Conservation (phyloP, 2,329 filamentous ascomycete genomes). For the Fusarium acutatum region DNA sequence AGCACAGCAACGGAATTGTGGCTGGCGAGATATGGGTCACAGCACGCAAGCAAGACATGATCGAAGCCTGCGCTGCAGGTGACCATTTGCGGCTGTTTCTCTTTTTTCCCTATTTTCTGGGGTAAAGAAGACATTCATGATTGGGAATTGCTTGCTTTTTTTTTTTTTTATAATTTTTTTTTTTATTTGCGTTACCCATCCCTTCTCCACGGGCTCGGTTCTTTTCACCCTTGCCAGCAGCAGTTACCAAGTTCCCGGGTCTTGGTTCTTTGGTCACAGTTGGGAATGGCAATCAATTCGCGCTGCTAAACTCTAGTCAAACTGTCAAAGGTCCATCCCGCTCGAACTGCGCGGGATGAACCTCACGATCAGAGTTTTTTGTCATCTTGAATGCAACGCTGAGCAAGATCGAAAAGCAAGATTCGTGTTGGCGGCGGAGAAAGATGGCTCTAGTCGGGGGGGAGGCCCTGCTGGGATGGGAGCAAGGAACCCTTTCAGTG, state of each 20-base stretch:
- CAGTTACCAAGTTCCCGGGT: constrained; percentile 28
- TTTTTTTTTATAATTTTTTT: constrained; percentile 35
- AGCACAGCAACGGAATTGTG: constrained; percentile 35
- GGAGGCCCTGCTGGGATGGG: neutral
- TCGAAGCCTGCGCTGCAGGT: constrained; percentile 14
- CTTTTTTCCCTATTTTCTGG: constrained; percentile 29
- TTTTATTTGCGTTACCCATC: constrained; percentile 10
- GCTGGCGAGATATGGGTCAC: constrained; percentile 31
- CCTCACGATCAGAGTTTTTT: neutral
- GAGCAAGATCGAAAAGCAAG: constrained; percentile 10
- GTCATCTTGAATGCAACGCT: constrained; percentile 6
- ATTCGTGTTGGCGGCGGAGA: constrained; percentile 11
- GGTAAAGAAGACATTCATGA: constrained; percentile 25
- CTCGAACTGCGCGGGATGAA: neutral
- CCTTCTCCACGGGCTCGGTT: constrained; percentile 12
- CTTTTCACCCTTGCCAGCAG: constrained; percentile 22
- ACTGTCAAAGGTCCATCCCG: neutral
- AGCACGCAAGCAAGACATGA: constrained; percentile 22
- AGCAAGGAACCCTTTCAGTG: constrained; percentile 4
- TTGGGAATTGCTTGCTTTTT: constrained; percentile 17
- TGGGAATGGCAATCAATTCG: constrained; percentile 1
- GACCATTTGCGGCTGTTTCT: constrained; percentile 14
- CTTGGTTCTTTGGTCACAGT: neutral
- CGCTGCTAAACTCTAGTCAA: neutral
- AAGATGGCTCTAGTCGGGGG: constrained; percentile 8